Evolutionary conservation across 495 filamentous ascomycete species (phyloP).

Genomic region (Penicillium odoratum): DNA sequence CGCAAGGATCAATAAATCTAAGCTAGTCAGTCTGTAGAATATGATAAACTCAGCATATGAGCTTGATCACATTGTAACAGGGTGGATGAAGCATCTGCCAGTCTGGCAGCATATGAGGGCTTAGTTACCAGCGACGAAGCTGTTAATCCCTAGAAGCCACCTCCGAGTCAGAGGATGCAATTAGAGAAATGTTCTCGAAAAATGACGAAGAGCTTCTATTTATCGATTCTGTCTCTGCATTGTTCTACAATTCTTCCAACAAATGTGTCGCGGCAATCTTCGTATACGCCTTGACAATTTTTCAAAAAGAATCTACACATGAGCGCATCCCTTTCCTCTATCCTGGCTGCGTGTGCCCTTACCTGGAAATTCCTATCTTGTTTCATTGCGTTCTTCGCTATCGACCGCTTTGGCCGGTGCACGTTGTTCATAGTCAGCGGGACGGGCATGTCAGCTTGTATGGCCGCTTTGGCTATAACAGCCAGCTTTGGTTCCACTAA

Average conservation of each 20-base stretch:
- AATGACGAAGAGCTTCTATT: slow-evolving; percentile 23
- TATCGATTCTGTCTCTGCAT: slow-evolving; percentile 35
- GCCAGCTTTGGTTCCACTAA: slow-evolving; percentile 21
- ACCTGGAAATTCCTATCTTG: slow-evolving; percentile 46
- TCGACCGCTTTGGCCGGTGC: slow-evolving; percentile 51
- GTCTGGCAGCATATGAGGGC: slow-evolving; percentile 30
- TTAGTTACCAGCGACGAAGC: slow-evolving; percentile 20
- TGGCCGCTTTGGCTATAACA: slow-evolving; percentile 18
- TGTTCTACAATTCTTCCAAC: slow-evolving; percentile 38
- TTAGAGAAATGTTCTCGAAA: slow-evolving; percentile 26
- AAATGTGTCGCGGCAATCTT: slow-evolving; percentile 34
- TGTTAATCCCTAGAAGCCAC: slow-evolving; percentile 34
- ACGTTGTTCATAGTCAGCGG: slow-evolving; percentile 47
- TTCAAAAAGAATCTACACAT: slow-evolving; percentile 29
- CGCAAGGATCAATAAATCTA: too few species aligned
- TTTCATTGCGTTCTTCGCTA: slow-evolving; percentile 44
- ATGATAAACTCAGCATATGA: slow-evolving; percentile 15
- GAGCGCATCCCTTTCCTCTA: slow-evolving; percentile 17
- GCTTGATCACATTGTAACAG: slow-evolving; percentile 27
- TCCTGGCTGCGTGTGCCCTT: slow-evolving; percentile 32
- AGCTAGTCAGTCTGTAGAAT: too few species aligned
- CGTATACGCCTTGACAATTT: slow-evolving; percentile 28
- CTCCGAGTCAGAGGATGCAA: slow-evolving; percentile 14
- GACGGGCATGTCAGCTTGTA: slow-evolving; percentile 42
- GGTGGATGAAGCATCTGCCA: slow-evolving; percentile 49